phyloP scores from a whole-genome alignment of 306 rosid species.

The Vigna unguiculata region DNA sequence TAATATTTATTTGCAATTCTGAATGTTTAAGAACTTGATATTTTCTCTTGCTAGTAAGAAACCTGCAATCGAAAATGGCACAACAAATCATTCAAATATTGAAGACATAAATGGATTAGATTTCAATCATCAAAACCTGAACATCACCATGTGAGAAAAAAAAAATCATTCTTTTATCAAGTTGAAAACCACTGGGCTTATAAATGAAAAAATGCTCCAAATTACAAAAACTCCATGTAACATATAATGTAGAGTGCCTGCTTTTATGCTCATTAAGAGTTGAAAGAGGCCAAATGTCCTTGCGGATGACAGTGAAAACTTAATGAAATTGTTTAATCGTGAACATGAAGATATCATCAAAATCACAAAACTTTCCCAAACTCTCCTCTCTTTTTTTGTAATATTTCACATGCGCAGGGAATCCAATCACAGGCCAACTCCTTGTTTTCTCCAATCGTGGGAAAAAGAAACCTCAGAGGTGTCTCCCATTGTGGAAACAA shows the following conservation, averaged over 20 bases:
- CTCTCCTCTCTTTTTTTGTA: background rate
- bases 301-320: background rate
- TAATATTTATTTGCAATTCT: conserved; percentile 26
- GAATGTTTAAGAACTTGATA: conserved; percentile 19
- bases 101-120: conserved; percentile 3
- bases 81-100: conserved; percentile 2
- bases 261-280: background rate
- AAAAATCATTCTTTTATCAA: background rate
- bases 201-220: conserved; percentile 17
- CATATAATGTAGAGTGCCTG: background rate
- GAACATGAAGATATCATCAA: background rate
- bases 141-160: background rate
- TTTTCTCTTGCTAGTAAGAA: conserved; percentile 23
- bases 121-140: conserved; percentile 11
- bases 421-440: background rate
- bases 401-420: background rate
- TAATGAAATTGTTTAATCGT: background rate
- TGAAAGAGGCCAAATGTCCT: background rate
- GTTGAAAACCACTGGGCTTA: background rate
- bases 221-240: background rate
- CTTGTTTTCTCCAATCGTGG: background rate
- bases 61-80: conserved; percentile 39
- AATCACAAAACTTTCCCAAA: background rate
- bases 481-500: background rate
- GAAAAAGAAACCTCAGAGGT: background rate